These are phyloP conservation scores for Eragrostis curvula DNA, from an alignment of 176 grass and related monocot genomes.

Conservation along the genomic window DNA sequence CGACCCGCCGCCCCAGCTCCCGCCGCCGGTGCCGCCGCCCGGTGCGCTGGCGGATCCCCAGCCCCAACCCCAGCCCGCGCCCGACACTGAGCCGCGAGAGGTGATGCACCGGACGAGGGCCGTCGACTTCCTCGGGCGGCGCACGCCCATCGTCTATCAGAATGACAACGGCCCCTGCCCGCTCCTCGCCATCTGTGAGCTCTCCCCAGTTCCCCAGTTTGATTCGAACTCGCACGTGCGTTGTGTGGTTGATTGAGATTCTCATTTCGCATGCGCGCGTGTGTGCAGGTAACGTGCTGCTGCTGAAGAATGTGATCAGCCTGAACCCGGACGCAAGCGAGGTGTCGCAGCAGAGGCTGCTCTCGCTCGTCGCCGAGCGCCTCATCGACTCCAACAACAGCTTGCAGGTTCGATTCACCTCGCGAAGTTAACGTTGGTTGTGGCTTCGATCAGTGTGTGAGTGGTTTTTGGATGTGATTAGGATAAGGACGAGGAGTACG, in stretches of 20 bases:
- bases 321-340: constrained; percentile 82
- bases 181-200: constrained; percentile 94
- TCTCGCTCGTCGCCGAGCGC: constrained; percentile 88
- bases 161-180: constrained; percentile 99
- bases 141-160: constrained; percentile 88
- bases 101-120: constrained; percentile 88
- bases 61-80: constrained; percentile 1
- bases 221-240: neutral
- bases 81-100: constrained; percentile 41
- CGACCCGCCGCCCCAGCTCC: constrained; percentile 30
- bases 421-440: neutral
- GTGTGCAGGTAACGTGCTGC: constrained; percentile 80
- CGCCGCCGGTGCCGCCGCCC: constrained; percentile 43
- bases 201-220: neutral
- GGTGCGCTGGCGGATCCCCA: constrained; percentile 31
- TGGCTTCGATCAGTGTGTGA: neutral
- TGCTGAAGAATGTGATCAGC: constrained; percentile 88
- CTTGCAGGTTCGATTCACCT: constrained; percentile 55
- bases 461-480: constrained; percentile 19
- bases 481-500: constrained; percentile 80
- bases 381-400: constrained; percentile 87
- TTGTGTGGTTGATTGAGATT: neutral
- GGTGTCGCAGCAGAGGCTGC: constrained; percentile 93
- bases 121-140: constrained; percentile 89
- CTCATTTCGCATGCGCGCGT: constrained; percentile 5